These are phyloP conservation scores for Candida parachauliodes DNA, from an alignment of 805 yeast species.

Conservation along the genomic window DNA sequence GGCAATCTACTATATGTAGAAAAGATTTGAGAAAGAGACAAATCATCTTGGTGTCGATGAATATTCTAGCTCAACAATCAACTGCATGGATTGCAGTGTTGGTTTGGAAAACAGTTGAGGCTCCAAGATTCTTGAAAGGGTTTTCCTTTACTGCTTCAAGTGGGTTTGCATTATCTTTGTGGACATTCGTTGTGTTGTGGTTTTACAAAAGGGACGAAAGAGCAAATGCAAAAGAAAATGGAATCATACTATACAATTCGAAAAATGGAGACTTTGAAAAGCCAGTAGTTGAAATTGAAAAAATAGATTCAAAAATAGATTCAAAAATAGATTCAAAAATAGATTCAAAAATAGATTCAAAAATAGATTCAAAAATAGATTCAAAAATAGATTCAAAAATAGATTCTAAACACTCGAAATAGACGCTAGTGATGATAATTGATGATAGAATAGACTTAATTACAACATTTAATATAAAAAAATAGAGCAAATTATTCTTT, in stretches of 20 bases:
- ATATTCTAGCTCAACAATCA: constrained; percentile 51
- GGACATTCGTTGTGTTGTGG: constrained; percentile 51
- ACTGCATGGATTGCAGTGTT: constrained; percentile 51
- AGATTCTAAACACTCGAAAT: no score
- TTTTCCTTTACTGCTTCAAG: constrained; percentile 48
- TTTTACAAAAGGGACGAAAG: constrained; percentile 38
- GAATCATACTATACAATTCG: constrained; percentile 30
- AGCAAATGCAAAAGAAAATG: constrained; percentile 30
- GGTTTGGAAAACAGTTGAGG: constrained; percentile 55
- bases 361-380: no score
- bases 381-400: no score
- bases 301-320: background rate
- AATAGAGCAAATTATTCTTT: no score
- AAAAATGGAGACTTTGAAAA: constrained; percentile 5
- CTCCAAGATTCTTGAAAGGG: constrained; percentile 55
- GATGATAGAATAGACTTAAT: no score
- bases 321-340: no score
- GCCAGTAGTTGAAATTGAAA: background rate
- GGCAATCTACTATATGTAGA: constrained; percentile 56
- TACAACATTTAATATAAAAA: no score
- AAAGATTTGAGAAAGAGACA: constrained; percentile 55
- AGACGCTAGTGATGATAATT: no score
- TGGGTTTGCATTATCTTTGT: constrained; percentile 42
- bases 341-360: no score
- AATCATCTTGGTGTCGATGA: constrained; percentile 53